These are phyloP conservation scores for Phlyctochytrium planicorne DNA, from an alignment of 192 early-diverging fungal genomes.

Conservation along the genomic window DNA sequence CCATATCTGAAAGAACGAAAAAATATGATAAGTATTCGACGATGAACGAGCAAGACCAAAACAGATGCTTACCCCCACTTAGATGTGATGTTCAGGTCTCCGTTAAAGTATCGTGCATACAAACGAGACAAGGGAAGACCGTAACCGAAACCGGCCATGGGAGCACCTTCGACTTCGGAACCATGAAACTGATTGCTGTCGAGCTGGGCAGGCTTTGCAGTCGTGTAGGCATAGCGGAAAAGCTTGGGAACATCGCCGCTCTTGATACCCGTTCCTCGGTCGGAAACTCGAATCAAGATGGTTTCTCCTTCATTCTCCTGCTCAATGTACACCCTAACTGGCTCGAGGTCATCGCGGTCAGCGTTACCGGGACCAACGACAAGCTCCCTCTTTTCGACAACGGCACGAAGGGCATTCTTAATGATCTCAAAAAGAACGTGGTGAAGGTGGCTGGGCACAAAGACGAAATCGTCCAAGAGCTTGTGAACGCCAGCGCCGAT, in stretches of 20 bases:
- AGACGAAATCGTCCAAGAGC: constrained; percentile 97
- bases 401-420: constrained; percentile 91
- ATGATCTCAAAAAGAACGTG: constrained; percentile 96
- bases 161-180: constrained; percentile 9
- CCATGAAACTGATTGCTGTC: constrained; percentile 7
- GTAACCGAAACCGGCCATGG: constrained; percentile 71
- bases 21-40: too few relatives aligned
- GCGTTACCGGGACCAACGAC: background rate
- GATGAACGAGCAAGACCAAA: too few relatives aligned
- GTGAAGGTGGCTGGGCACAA: constrained; percentile 90
- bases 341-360: background rate
- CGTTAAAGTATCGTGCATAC: constrained; percentile 4
- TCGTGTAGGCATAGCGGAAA: constrained; percentile 86
- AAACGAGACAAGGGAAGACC: constrained; percentile 82
- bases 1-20: too few relatives aligned
- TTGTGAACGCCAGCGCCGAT: constrained; percentile 47
- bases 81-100: background rate
- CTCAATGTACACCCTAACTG: constrained; percentile 4
- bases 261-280: constrained; percentile 93
- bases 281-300: constrained; percentile 76
- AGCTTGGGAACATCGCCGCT: constrained; percentile 78
- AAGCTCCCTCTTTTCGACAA: constrained; percentile 64
- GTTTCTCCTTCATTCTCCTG: constrained; percentile 5
- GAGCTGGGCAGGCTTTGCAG: constrained; percentile 41
- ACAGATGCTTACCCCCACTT: background rate